These are phyloP conservation scores for Saprolegnia diclina DNA, from an alignment of 352 stramenopile species.

Conservation along the genomic window DNA sequence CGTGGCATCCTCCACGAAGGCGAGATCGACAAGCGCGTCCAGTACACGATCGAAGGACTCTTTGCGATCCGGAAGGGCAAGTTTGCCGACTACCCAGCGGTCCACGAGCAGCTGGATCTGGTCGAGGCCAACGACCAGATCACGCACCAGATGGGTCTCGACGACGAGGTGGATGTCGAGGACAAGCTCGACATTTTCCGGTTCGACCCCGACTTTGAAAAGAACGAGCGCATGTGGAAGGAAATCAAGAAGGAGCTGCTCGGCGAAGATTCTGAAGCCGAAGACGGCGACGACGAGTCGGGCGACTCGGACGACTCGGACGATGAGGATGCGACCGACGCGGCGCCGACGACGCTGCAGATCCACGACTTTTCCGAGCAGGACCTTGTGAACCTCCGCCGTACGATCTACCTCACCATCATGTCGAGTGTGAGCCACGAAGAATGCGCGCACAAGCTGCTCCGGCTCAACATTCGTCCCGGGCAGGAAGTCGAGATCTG, in stretches of 20 bases:
- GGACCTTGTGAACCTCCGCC: constrained; percentile 95
- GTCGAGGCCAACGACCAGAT: constrained; percentile 99
- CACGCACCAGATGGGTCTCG: constrained; percentile 95
- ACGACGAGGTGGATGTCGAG: constrained; percentile 95
- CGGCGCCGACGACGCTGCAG: constrained; percentile 29
- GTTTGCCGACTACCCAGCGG: constrained; percentile 93
- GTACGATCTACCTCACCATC: constrained; percentile 99
- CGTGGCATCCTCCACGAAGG: constrained; percentile 96
- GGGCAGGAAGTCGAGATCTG: constrained; percentile 97
- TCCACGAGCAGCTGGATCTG: constrained; percentile 94
- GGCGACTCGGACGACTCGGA: constrained; percentile 50
- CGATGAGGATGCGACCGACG: constrained; percentile 38
- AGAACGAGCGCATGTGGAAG: constrained; percentile 95
- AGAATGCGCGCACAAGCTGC: constrained; percentile 98
- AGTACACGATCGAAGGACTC: constrained; percentile 98
- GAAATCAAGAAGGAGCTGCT: constrained; percentile 96
- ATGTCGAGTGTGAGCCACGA: constrained; percentile 99
- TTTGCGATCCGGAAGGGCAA: constrained; percentile 94
- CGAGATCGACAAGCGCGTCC: constrained; percentile 94
- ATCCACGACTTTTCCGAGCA: constrained; percentile 98
- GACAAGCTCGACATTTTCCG: constrained; percentile 96
- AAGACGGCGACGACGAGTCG: constrained; percentile 42
- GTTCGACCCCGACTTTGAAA: constrained; percentile 91
- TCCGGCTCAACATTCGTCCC: constrained; percentile 95
- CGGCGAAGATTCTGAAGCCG: constrained; percentile 84